Evolutionary conservation across 148 eudicot genomes (phyloP).

Genomic region (Pharnaceum exiguum): DNA sequence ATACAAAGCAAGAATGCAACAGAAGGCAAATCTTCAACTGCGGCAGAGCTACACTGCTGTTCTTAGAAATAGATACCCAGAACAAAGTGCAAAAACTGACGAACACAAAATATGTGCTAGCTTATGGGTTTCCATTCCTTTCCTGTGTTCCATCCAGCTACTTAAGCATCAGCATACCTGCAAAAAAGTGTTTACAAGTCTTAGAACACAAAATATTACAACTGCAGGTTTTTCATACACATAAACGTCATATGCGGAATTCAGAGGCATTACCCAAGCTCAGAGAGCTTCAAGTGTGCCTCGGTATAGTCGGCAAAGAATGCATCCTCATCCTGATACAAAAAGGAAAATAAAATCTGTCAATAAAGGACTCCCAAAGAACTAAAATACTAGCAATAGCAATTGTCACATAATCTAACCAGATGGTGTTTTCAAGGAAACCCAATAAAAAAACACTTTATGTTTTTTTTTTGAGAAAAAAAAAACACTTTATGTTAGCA

Average conservation of each 20-base stretch:
- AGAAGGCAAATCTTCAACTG: neutral
- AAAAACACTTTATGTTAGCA: neutral
- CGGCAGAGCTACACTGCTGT: conserved; percentile 5
- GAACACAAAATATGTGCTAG: conserved; percentile 3
- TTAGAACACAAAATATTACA: neutral
- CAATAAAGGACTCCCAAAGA: neutral
- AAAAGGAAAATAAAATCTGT: neutral
- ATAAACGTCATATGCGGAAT: neutral
- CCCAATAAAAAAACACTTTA: too few species aligned
- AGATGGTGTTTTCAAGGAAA: too few species aligned
- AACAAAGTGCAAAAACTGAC: neutral
- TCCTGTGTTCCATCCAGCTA: neutral
- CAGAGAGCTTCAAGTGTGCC: conserved; percentile 87
- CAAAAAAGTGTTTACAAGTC: neutral
- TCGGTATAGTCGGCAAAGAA: conserved; percentile 90
- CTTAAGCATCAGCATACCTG: conserved; percentile 71
- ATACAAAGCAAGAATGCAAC: neutral
- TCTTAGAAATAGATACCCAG: neutral
- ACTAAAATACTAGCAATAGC: too few species aligned
- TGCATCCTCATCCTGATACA: conserved; percentile 79
- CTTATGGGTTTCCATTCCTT: neutral
- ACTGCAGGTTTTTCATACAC: neutral
- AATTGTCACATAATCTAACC: too few species aligned
- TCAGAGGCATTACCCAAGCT: conserved; percentile 60
- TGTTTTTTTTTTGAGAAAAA: too few species aligned